Conservation (phyloP, 192 early-diverging fungal species). For the Chytriomyces hyalinus region DNA sequence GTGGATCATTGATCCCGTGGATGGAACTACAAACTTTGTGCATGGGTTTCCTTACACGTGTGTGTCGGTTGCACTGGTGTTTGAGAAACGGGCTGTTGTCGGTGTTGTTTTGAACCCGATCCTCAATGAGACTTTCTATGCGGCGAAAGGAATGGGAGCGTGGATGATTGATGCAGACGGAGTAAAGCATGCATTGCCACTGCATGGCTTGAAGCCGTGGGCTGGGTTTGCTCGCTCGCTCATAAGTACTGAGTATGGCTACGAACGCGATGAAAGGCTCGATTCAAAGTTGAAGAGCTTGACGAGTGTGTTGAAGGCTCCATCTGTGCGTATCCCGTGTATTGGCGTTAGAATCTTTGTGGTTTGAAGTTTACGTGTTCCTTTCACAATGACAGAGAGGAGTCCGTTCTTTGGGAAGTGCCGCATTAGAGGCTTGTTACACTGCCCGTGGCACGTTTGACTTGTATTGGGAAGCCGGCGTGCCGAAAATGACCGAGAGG, state of each 20-base stretch:
- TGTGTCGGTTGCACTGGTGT: conserved; percentile 83
- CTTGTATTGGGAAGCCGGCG: conserved; percentile 90
- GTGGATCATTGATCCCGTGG: conserved; percentile 91
- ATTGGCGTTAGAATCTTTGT: not conserved
- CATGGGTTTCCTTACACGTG: conserved; percentile 80
- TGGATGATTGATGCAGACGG: conserved; percentile 57
- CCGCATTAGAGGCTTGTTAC: conserved; percentile 76
- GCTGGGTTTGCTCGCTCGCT: conserved; percentile 70
- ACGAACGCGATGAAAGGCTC: conserved; percentile 65
- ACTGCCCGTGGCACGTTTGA: conserved; percentile 85
- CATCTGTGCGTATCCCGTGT: conserved; percentile 28
- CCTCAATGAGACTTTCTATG: conserved; percentile 73
- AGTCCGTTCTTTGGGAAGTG: conserved; percentile 77
- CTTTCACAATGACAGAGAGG: conserved; percentile 61
- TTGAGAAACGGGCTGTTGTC: conserved; percentile 75
- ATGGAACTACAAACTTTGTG: conserved; percentile 60
- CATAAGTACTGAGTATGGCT: conserved; percentile 86
- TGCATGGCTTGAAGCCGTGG: conserved; percentile 64
- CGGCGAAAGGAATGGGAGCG: conserved; percentile 65
- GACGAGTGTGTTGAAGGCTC: conserved; percentile 64
- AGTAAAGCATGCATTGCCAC: conserved; percentile 50
- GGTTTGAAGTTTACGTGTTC: not conserved
- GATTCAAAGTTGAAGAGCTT: conserved; percentile 72
- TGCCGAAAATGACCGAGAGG: conserved; percentile 61
- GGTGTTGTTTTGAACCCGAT: conserved; percentile 94